phyloP scores from a whole-genome alignment of 1,284 basidiomycete genomes.

The Malassezia cuniculi region DNA sequence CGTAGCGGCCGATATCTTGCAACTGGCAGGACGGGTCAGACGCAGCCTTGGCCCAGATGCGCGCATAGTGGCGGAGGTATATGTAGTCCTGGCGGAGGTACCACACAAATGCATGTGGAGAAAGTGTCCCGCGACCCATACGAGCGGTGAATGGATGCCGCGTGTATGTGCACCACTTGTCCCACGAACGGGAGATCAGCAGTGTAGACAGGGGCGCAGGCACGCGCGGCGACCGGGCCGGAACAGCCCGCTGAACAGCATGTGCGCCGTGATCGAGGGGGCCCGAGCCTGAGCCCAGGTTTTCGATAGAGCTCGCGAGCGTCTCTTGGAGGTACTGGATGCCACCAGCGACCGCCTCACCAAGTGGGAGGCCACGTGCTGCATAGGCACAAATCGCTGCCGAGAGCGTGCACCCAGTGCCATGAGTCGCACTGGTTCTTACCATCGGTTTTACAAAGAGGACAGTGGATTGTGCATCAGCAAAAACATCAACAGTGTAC shows the following conservation, averaged over 20 bases:
- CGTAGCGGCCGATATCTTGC: constrained; percentile 55
- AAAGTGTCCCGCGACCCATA: constrained; percentile 60
- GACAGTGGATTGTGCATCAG: constrained; percentile 40
- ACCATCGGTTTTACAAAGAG: constrained; percentile 30
- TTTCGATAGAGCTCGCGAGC: constrained; percentile 58
- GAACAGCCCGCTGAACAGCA: constrained; percentile 47
- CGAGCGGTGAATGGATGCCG: constrained; percentile 69
- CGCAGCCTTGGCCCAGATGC: constrained; percentile 55
- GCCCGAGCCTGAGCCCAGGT: constrained; percentile 63
- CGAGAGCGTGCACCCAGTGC: constrained; percentile 82
- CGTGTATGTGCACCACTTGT: constrained; percentile 38
- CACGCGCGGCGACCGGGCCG: not conserved
- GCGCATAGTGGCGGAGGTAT: constrained; percentile 49
- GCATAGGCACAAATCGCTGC: constrained; percentile 65
- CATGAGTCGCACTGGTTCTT: constrained; percentile 53
- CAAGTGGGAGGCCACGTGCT: constrained; percentile 53
- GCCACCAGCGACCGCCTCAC: constrained; percentile 54
- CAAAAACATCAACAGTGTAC: constrained; percentile 53
- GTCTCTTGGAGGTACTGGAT: constrained; percentile 63
- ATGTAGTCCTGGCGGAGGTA: constrained; percentile 61
- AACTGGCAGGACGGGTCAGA: constrained; percentile 48
- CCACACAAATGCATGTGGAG: constrained; percentile 58
- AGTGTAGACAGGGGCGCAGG: constrained; percentile 1
- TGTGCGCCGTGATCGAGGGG: constrained; percentile 76
- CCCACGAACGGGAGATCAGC: constrained; percentile 23